Evolutionary conservation across 2,329 filamentous ascomycete species (phyloP).

Genomic region (Phialophora macrospora): DNA sequence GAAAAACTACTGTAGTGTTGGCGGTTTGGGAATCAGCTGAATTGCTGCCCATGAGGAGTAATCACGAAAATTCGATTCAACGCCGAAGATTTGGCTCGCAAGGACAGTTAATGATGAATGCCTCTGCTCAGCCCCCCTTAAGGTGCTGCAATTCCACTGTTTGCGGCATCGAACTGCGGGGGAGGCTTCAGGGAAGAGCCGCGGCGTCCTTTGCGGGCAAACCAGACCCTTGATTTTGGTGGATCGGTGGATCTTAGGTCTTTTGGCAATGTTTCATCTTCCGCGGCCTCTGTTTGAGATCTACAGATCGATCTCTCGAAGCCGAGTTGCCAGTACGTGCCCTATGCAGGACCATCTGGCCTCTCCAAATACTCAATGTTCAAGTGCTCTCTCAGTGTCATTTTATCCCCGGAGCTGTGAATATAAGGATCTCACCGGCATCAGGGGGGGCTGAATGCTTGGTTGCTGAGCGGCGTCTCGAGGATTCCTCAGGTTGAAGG

Average conservation of each 20-base stretch:
- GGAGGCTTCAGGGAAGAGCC: not conserved
- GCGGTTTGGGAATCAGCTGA: not conserved
- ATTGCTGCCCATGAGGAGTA: not conserved
- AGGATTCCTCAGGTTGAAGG: not conserved
- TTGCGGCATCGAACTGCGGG: not conserved
- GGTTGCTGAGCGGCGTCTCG: not conserved
- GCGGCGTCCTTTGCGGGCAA: not conserved
- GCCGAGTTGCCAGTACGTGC: not conserved
- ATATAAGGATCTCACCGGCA: not conserved
- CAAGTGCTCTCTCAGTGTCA: not conserved
- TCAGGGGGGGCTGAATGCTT: not conserved
- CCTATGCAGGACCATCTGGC: not conserved
- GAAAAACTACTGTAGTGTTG: not conserved
- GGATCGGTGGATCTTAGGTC: not conserved
- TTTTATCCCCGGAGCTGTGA: not conserved
- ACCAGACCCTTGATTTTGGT: not conserved
- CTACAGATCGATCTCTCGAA: not conserved
- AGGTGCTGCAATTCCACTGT: not conserved
- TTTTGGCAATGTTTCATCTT: slow-evolving; percentile 1
- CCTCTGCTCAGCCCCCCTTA: not conserved
- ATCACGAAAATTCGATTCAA: not conserved
- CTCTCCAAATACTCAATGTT: not conserved
- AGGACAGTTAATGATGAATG: not conserved
- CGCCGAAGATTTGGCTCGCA: not conserved
- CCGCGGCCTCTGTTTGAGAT: not conserved